Base-by-base conservation (phyloP, 768 basidiomycete genomes). In the Leucocoprinus birnbaumii region DNA sequence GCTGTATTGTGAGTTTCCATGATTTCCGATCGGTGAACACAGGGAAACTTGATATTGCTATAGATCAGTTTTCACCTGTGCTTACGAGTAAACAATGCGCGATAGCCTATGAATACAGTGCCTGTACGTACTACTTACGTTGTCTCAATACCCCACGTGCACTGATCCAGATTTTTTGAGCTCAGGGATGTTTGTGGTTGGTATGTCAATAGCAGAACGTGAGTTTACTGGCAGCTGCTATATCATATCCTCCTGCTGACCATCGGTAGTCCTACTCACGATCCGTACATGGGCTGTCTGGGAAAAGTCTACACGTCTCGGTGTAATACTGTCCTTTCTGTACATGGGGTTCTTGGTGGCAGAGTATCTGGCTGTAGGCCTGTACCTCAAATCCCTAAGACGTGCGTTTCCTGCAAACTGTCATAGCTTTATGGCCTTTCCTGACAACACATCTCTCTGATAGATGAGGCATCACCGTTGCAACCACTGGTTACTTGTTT, bases 261-360 rank as follows among this genome's bases (percentile, higher is more conserved):
- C 18, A 14, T n/a, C 19, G 8, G 34, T 26, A 59, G 54, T 55
- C 3, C 26, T 59, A 19, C 58, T 59, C 19, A 51, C 58, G 3
- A 14, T 59, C 16, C 53, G 58, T 22, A 55, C 54, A 24, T 59
- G 58, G 58, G 58, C 58, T 0, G 58, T 59, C 9, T 59, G 58
- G 58, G 54, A 59, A n/a, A 59, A 55, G 34, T 49, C 49, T 19
- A 44, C 18, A 18, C 31, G 48, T 18, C 27, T 55, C 18, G 43
- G 41, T 19, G 24, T 44, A n/a, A 31, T 19, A 18, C 22, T 49
- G 8, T 22, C 49, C 26, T 34, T 37, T 9, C 44, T 51, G 22
- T 54, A 51, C 35, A 11, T 21, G n/a, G 27, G 48, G 13, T 43
- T 50, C 19, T 50, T 21, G 47, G 46, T 25, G 4, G 16, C 31